Base-by-base conservation (phyloP, 129 eudicot genomes). In the Tanacetum coccineum region DNA sequence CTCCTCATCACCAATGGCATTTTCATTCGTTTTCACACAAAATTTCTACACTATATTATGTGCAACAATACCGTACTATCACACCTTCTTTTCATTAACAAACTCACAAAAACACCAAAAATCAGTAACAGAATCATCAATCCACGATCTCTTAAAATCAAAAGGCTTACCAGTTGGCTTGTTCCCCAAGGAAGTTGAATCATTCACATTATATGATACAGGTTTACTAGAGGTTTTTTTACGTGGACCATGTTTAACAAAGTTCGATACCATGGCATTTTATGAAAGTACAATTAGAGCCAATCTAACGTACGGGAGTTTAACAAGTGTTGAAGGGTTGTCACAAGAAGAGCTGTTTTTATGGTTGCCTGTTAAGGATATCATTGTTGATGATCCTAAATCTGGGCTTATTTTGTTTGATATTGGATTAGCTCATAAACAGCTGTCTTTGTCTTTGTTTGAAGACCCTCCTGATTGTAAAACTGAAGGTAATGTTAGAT, bases 401-500 rank as follows among this genome's bases (percentile, higher is more conserved):
- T 89, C 96, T 7, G 95, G 96, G 1, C 71, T 89, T 3, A 86
- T 89, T 8, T 69, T 86, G 19, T 68, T 89, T 11, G 83, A 89
- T 45, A 89, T 89, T 70, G 96, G 95, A 0, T 50, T 86, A 3
- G 96, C 96, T 40, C 74, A 86, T 9, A 89, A 89, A 45, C 96
- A 89, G 69, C 82, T 89, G 21, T 84, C 96, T 47, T 67, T 86
- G 0, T 89, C 96, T 1, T 62, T 83, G 21, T 89, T 89, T 72
- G 90, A 86, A 84, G 88, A 89, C 78, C 96, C 96, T n/a, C 96
- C 87, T 1, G 81, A 81, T 61, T 89, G 96, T 70, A 77, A 67
- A 59, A 70, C 84, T 10, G 49, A 79, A 65, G 81, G 86, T 72
- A 81, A 39, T 9, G 1, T 36, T 36, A 36, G 42, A 28, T 66